Conservation (phyloP, 768 basidiomycete species). For the Termitomyces sp. region DNA sequence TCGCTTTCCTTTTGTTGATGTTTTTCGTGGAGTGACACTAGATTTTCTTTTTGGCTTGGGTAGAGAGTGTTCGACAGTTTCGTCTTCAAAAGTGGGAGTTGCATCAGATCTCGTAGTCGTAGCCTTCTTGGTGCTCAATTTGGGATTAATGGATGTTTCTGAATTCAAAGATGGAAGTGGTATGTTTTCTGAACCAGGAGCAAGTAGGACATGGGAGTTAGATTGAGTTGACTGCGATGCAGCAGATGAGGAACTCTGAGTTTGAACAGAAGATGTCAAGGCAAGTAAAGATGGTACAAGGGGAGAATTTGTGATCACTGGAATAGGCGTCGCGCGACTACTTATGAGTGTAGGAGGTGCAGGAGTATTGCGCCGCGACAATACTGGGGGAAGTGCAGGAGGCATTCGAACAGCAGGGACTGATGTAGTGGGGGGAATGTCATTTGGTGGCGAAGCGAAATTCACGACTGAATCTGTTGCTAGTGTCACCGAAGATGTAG, state of each 20-base stretch:
- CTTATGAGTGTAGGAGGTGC: constrained; percentile 10
- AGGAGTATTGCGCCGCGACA: constrained; percentile 8
- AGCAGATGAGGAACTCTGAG: not conserved
- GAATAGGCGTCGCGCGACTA: constrained; percentile 2
- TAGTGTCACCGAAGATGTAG: not conserved
- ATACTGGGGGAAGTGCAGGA: constrained; percentile 1
- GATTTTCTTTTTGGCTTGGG: constrained; percentile 3
- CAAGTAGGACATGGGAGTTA: not conserved
- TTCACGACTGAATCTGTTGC: not conserved
- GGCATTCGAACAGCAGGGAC: not conserved
- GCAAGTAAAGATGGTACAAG: not conserved
- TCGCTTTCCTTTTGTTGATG: constrained; percentile 17
- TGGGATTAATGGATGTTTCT: not conserved
- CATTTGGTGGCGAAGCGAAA: not conserved
- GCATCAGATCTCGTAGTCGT: not conserved
- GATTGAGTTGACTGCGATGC: not conserved
- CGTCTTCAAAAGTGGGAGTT: not conserved
- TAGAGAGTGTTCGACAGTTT: not conserved
- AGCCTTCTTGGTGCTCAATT: not conserved
- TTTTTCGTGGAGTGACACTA: not conserved
- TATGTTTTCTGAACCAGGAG: constrained; percentile 12
- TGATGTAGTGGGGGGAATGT: not conserved
- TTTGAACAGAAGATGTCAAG: not conserved
- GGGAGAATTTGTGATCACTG: not conserved
- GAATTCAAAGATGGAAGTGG: not conserved